Conservation (phyloP, 805 yeast genomes). For the Myxozyma neotropica region DNA sequence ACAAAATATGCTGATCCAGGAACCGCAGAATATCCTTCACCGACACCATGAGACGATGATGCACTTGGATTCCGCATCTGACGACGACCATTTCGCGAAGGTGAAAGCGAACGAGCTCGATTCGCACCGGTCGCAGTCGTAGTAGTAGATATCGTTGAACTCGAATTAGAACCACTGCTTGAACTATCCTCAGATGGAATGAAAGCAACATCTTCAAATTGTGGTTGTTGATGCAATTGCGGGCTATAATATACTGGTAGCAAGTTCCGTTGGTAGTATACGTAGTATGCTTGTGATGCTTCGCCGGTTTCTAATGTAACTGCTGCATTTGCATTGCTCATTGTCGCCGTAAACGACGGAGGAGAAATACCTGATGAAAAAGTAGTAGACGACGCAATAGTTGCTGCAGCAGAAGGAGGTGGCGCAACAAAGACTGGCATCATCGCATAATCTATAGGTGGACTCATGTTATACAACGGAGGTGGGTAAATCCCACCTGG, state of each 20-base stretch:
- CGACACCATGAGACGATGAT: background rate
- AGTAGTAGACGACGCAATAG: background rate
- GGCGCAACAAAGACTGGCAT: constrained; percentile 8
- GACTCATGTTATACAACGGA: constrained; percentile 13
- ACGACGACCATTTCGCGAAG: background rate
- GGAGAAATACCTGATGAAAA: background rate
- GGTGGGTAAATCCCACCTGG: constrained; percentile 25
- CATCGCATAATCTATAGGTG: constrained; percentile 15
- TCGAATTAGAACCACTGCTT: too few species aligned
- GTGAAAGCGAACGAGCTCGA: background rate
- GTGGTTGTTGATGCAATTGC: background rate
- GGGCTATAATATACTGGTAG: constrained; percentile 4
- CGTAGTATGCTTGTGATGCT: background rate
- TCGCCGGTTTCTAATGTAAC: background rate
- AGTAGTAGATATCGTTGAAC: too few species aligned
- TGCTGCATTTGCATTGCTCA: background rate
- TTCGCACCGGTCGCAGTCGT: too few species aligned
- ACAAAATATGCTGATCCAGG: background rate
- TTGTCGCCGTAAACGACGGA: background rate
- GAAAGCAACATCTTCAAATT: background rate
- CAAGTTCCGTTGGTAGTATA: background rate
- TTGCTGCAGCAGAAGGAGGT: background rate
- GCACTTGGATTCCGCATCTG: background rate
- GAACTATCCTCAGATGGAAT: too few species aligned
- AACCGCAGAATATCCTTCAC: background rate